Conservation (phyloP, 352 stramenopile genomes). For the Phytophthora nicotianae region DNA sequence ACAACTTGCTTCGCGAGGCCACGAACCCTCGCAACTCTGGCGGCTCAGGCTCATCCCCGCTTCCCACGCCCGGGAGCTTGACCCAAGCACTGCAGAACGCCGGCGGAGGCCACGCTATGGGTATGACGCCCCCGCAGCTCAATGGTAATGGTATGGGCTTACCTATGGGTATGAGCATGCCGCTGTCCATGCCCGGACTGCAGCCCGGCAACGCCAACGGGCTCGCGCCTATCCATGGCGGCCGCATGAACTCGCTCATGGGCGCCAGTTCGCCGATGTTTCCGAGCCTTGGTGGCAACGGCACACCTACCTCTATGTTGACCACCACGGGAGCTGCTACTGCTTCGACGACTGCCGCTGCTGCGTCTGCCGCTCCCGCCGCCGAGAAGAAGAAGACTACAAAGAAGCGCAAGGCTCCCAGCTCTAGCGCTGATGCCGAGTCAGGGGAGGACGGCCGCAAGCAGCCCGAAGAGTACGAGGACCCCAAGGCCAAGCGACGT, state of each 20-base stretch:
- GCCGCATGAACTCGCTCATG: slow-evolving; percentile 78
- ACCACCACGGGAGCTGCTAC: not conserved
- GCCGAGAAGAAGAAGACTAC: slow-evolving; percentile 64
- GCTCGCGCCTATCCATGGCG: slow-evolving; percentile 63
- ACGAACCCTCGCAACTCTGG: slow-evolving; percentile 53
- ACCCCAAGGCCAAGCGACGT: slow-evolving; percentile 86
- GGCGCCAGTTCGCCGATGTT: slow-evolving; percentile 67
- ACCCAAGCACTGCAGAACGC: slow-evolving; percentile 43
- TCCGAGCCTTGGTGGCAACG: slow-evolving; percentile 49
- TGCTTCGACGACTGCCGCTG: slow-evolving; percentile 17
- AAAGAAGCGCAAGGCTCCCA: slow-evolving; percentile 80
- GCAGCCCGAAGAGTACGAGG: slow-evolving; percentile 77
- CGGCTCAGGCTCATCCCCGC: slow-evolving; percentile 21
- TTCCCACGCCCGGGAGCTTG: slow-evolving; percentile 37
- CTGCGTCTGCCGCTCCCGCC: slow-evolving; percentile 16
- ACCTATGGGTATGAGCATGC: slow-evolving; percentile 71
- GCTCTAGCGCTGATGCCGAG: slow-evolving; percentile 44
- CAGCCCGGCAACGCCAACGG: slow-evolving; percentile 38
- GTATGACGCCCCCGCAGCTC: slow-evolving; percentile 44
- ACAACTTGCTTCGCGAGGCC: slow-evolving; percentile 77
- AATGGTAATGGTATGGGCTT: slow-evolving; percentile 41
- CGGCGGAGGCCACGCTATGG: slow-evolving; percentile 42
- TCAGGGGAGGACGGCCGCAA: slow-evolving; percentile 67
- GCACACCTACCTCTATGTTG: slow-evolving; percentile 28
- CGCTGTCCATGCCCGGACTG: slow-evolving; percentile 57